A percentile compares a stretch with the other conserved stretches of the same genome.
phyloP scores from a whole-genome alignment of 495 filamentous ascomycete species.

The Neurospora terricola region DNA sequence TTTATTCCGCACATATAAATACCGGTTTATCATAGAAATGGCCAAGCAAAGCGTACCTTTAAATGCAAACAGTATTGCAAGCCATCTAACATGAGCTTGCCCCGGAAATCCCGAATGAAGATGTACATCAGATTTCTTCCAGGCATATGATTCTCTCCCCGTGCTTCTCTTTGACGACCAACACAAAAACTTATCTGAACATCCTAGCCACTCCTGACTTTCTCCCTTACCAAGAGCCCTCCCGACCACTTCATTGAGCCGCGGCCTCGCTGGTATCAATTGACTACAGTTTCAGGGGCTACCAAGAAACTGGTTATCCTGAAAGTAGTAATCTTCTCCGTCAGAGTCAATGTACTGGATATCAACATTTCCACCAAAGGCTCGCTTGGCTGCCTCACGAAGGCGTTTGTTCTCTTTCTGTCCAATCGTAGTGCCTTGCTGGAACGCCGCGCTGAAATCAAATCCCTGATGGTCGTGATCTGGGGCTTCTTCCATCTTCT shows the following conservation, averaged over 20 bases:
- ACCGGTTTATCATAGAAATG: neutral
- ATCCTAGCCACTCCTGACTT: neutral
- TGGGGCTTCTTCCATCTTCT: constrained; percentile 22
- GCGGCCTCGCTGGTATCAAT: neutral
- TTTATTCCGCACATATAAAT: neutral
- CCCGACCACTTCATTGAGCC: neutral
- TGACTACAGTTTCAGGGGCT: neutral
- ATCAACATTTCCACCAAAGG: neutral
- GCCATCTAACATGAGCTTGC: neutral
- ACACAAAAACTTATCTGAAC: neutral
- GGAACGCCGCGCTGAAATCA: neutral
- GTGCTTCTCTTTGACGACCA: neutral
- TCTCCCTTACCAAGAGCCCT: neutral
- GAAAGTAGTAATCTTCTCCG: neutral
- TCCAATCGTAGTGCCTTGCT: neutral
- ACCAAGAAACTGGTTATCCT: neutral
- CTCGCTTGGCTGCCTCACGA: neutral
- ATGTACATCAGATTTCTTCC: neutral
- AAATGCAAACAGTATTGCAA: neutral
- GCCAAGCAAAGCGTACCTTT: neutral
- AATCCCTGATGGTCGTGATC: constrained; percentile 18
- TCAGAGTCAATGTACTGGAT: neutral
- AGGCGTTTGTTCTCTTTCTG: neutral
- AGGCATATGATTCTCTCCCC: neutral
- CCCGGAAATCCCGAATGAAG: neutral